Base-by-base conservation (phyloP, 768 basidiomycete species). In the Russula vinacea region DNA sequence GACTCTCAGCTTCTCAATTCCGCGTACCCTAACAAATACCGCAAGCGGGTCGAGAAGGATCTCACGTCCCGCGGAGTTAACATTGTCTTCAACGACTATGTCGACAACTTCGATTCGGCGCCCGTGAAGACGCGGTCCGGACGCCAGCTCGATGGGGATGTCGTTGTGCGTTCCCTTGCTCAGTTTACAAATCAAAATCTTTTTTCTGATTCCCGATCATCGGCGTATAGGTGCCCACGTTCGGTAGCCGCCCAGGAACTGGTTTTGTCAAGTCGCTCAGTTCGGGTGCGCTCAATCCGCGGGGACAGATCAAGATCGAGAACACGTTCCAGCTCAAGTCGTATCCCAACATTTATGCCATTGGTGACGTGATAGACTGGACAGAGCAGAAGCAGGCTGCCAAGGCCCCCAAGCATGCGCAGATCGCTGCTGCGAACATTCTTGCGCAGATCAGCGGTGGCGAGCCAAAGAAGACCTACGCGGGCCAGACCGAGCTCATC, bases 321-420 rank as follows among this genome's bases (percentile, higher is more conserved):
- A 78, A 84, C 3, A 87, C 85, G 0, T 77, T 90, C 45, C 86
- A 88, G 68, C 72, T 90, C 2, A 69, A 67, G 8, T 74, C 73
- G 0, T 74, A 85, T 71, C 75, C 82, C 0, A 77, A 78, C 62
- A 81, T 90, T 16, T 89, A 86, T 62, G 89, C 88, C 0, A 78
- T 74, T 2, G 88, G 88, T 1, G 88, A 90, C 69, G 78, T 85
- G 62, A 80, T 85, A 64, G 83, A 86, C 44, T 84, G 81, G 77
- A 61, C 74, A 1, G 88, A 88, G 72, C 83, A 88, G 72, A 88
- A 88, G 68, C 85, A 82, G 69, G 74, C 74, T 0, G 77, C 74
- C 17, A 88, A 89, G 71, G 76, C 75, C 0, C 26, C 53, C 1
- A 69, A 68, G 6, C 88, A 89, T 60, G 73, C 70, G 5, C 47